Percentiles rank a stretch among this genome's conserved stretches.
Evolutionary conservation across 345 rosid species (phyloP).

Genomic region (Gossypium sturtianum): DNA sequence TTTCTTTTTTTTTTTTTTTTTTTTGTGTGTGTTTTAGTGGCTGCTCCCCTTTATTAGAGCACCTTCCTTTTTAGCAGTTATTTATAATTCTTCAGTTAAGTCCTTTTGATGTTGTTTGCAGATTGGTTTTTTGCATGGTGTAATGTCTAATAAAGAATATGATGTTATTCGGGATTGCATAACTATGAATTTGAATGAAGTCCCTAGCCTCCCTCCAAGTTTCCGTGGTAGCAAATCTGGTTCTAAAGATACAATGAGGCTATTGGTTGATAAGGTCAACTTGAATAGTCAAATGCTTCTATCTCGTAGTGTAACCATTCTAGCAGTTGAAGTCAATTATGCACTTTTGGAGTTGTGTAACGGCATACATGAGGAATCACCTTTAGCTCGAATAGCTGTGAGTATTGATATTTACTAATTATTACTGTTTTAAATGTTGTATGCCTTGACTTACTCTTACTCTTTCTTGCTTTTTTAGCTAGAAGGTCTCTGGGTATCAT

Average conservation of each 20-base stretch:
- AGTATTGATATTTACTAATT: constrained; percentile 24
- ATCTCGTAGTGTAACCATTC: constrained; percentile 73
- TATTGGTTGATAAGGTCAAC: constrained; percentile 86
- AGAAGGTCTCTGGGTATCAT: constrained; percentile 95
- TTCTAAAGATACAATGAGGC: constrained; percentile 68
- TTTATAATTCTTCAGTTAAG: neutral
- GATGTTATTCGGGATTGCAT: constrained; percentile 63
- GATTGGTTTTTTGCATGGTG: constrained; percentile 81
- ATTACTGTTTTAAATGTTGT: constrained; percentile 4
- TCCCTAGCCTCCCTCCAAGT: constrained; percentile 82
- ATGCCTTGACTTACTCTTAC: neutral
- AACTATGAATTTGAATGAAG: constrained; percentile 68
- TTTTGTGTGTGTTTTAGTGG: neutral
- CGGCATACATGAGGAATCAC: constrained; percentile 71
- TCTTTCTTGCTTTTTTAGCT: constrained; percentile 45
- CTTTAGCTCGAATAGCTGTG: constrained; percentile 85
- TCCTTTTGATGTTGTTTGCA: constrained; percentile 30
- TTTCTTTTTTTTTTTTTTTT: neutral
- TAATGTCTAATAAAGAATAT: constrained; percentile 88
- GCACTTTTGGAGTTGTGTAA: constrained; percentile 89
- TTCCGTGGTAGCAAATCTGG: constrained; percentile 76
- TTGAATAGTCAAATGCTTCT: constrained; percentile 76
- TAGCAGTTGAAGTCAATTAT: constrained; percentile 80
- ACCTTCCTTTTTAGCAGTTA: neutral
- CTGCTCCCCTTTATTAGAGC: neutral